phyloP scores from a whole-genome alignment of 2,329 filamentous ascomycete genomes.

The Lasiodiplodia sp. region DNA sequence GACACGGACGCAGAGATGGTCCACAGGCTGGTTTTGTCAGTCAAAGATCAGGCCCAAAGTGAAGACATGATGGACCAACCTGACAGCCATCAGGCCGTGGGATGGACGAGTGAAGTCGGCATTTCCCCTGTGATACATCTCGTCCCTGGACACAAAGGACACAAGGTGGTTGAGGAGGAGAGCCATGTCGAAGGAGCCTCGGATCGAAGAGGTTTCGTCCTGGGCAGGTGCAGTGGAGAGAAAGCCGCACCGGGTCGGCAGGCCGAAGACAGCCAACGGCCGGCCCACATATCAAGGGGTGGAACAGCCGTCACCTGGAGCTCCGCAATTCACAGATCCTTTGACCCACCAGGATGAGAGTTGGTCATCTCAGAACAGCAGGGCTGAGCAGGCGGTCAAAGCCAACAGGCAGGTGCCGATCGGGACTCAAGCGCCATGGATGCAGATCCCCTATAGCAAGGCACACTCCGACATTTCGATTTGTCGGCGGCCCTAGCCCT shows the following conservation, averaged over 20 bases:
- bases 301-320: slow-evolving; percentile 1
- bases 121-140: slow-evolving; percentile 16
- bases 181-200: slow-evolving; percentile 11
- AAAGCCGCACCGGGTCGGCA: background rate
- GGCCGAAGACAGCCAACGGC: slow-evolving; percentile 8
- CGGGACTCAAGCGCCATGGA: slow-evolving; percentile 3
- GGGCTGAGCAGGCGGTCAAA: slow-evolving; percentile 23
- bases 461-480: background rate
- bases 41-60: background rate
- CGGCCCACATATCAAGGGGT: slow-evolving; percentile 25
- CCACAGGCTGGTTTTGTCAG: slow-evolving; percentile 20
- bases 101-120: slow-evolving; percentile 18
- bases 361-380: slow-evolving; percentile 21
- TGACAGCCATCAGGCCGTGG: slow-evolving; percentile 17
- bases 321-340: slow-evolving; percentile 25
- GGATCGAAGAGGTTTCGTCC: slow-evolving; percentile 3
- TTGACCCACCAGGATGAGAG: slow-evolving; percentile 3
- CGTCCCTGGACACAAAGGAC: slow-evolving; percentile 16
- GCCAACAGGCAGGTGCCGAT: slow-evolving; percentile 22
- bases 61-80: background rate
- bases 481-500: background rate
- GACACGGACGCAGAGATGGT: slow-evolving; percentile 13
- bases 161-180: slow-evolving; percentile 24
- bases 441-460: slow-evolving; percentile 18
- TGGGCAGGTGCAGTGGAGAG: background rate